Conservation (phyloP, 2,329 filamentous ascomycete genomes). For the Emmonsiellopsis sp. region DNA sequence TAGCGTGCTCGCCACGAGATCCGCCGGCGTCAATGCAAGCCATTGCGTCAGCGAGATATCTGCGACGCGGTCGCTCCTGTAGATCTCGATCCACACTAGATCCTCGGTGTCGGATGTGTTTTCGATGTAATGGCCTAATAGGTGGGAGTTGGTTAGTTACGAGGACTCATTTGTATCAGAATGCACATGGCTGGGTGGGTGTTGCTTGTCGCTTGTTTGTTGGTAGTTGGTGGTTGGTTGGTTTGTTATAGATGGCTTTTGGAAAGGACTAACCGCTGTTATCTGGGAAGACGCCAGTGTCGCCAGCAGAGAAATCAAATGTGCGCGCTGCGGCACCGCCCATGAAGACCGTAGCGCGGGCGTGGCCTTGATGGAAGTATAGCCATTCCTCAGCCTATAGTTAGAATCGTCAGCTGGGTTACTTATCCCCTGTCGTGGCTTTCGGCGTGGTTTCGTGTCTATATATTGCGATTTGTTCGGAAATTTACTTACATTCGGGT, state of each 20-base stretch:
- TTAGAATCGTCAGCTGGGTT: neutral
- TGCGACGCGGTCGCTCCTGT: constrained; percentile 56
- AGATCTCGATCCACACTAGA: constrained; percentile 59
- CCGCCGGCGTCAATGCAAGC: constrained; percentile 57
- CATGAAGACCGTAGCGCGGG: constrained; percentile 55
- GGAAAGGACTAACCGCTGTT: constrained; percentile 37
- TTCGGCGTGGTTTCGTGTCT: neutral
- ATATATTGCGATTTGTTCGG: neutral
- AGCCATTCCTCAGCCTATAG: constrained; percentile 59
- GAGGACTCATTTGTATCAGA: too few relatives aligned
- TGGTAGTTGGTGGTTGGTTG: too few relatives aligned
- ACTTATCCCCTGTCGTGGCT: neutral
- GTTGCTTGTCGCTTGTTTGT: too few relatives aligned
- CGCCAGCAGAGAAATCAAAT: constrained; percentile 58
- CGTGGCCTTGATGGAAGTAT: constrained; percentile 57
- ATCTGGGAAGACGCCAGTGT: constrained; percentile 59
- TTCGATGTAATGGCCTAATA: constrained; percentile 54
- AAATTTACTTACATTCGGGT: constrained; percentile 47
- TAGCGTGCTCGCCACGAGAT: constrained; percentile 51
- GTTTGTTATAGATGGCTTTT: too few relatives aligned
- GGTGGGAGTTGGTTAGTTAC: neutral
- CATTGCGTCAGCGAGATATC: constrained; percentile 61
- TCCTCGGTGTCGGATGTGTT: constrained; percentile 56
- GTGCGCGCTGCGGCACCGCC: constrained; percentile 53
- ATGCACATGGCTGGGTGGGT: too few relatives aligned